Evolutionary conservation across 306 rosid species (phyloP).

Genomic region (Vigna nakashimae): DNA sequence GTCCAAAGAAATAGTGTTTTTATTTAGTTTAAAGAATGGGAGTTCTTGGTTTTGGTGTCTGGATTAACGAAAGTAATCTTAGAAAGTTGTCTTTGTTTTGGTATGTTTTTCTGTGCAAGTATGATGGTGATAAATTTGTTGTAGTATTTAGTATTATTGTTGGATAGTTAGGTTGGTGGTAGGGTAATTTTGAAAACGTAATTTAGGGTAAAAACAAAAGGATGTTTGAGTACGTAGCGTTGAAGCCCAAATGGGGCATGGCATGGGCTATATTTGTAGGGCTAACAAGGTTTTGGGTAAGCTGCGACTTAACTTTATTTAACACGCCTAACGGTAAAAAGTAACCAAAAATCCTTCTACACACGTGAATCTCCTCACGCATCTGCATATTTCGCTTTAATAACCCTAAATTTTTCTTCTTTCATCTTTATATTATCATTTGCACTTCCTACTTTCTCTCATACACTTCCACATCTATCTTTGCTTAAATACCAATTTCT

Average conservation of each 20-base stretch:
- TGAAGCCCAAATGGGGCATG: constrained; percentile 47
- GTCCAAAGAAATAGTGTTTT: neutral
- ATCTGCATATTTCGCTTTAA: neutral
- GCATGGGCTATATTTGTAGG: constrained; percentile 41
- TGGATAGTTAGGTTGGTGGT: constrained; percentile 9
- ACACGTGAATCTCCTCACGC: neutral
- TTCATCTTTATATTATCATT: too few relatives aligned
- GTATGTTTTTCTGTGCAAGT: constrained; percentile 35
- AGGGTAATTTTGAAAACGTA: neutral
- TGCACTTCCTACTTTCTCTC: too few relatives aligned
- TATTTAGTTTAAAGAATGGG: neutral
- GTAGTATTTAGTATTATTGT: neutral
- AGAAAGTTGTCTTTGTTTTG: neutral
- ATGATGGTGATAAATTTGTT: neutral
- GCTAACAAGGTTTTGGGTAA: neutral
- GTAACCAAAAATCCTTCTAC: neutral
- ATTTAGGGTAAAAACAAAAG: constrained; percentile 31
- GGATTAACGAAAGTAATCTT: constrained; percentile 1
- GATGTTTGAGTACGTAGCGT: neutral
- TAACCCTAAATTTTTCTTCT: neutral
- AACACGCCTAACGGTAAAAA: constrained; percentile 3
- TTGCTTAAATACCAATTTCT: too few relatives aligned
- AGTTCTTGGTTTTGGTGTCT: neutral
- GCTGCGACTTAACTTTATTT: neutral
- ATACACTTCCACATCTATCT: too few relatives aligned